Conservation (phyloP, 257 asterid genomes). For the Jacaranda mimosifolia region DNA sequence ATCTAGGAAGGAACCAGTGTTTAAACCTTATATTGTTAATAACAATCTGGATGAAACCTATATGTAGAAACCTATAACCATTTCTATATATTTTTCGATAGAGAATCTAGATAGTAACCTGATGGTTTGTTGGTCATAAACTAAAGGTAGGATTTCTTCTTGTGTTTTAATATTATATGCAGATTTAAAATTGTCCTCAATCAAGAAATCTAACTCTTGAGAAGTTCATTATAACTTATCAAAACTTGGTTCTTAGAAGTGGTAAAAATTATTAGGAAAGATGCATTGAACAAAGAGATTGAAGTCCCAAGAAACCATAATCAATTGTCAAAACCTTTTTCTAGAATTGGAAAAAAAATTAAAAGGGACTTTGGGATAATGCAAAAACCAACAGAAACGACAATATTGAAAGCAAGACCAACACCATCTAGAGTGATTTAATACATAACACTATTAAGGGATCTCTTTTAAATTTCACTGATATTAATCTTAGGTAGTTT, state of each 20-base stretch:
- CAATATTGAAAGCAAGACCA: neutral
- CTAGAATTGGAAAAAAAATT: neutral
- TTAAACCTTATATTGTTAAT: too few species aligned
- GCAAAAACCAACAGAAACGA: constrained; percentile 1
- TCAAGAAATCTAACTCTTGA: constrained; percentile 95
- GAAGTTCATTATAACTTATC: constrained; percentile 50
- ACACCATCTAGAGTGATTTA: neutral
- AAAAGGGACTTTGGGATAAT: neutral
- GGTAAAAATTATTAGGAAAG: constrained; percentile 4
- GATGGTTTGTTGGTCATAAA: too few species aligned
- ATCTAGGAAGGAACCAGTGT: too few species aligned
- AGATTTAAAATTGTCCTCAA: constrained; percentile 95
- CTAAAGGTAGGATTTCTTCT: too few species aligned
- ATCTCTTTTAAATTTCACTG: too few species aligned
- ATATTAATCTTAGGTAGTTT: too few species aligned
- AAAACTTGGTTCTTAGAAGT: constrained; percentile 35
- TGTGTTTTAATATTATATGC: too few species aligned
- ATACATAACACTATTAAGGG: constrained; percentile 3
- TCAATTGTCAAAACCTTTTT: neutral
- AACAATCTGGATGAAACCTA: too few species aligned
- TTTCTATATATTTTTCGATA: too few species aligned
- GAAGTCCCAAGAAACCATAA: constrained; percentile 14
- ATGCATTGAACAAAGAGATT: neutral
- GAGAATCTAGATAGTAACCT: too few species aligned
- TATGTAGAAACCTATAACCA: too few species aligned